These are phyloP conservation scores for Phytophthora citricola DNA, from an alignment of 352 stramenopile genomes.

Conservation along the genomic window DNA sequence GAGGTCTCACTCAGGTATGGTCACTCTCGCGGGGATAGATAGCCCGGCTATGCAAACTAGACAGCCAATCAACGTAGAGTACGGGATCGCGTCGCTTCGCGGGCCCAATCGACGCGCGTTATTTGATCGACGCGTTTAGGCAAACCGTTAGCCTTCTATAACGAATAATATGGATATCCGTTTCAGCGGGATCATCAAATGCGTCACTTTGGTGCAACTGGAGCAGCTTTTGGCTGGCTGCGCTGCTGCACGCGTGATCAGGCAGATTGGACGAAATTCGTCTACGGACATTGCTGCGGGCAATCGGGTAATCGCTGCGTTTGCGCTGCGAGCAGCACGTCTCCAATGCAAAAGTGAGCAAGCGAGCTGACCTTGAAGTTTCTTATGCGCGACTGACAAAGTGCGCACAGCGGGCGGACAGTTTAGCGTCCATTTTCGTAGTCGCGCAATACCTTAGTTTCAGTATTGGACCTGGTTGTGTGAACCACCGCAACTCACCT, in stretches of 20 bases:
- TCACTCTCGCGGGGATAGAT: too few species aligned
- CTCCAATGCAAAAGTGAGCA: neutral
- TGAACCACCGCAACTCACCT: conserved; percentile 21
- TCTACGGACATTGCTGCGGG: conserved; percentile 4
- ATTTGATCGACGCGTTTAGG: conserved; percentile 13
- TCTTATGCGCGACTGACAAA: conserved; percentile 18
- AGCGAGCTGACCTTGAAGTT: conserved; percentile 18
- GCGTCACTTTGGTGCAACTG: conserved; percentile 9
- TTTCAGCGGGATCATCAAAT: conserved; percentile 3
- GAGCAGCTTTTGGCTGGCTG: conserved; percentile 7
- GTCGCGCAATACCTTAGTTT: conserved; percentile 22
- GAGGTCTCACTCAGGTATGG: neutral
- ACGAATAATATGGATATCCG: neutral
- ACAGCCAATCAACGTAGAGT: conserved; percentile 7
- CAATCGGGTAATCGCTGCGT: conserved; percentile 20
- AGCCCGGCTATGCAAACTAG: conserved; percentile 1
- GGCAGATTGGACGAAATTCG: conserved; percentile 36
- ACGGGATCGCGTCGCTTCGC: conserved; percentile 11
- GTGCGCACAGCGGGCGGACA: conserved; percentile 5
- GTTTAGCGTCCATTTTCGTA: conserved; percentile 25
- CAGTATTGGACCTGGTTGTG: conserved; percentile 7
- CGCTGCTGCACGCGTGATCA: conserved; percentile 30
- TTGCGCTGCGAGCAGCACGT: conserved; percentile 17
- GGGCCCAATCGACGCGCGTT: conserved; percentile 5
- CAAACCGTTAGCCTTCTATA: neutral